phyloP scores from a whole-genome alignment of 108 stramenopile species.

The Epithemia pelagica region DNA sequence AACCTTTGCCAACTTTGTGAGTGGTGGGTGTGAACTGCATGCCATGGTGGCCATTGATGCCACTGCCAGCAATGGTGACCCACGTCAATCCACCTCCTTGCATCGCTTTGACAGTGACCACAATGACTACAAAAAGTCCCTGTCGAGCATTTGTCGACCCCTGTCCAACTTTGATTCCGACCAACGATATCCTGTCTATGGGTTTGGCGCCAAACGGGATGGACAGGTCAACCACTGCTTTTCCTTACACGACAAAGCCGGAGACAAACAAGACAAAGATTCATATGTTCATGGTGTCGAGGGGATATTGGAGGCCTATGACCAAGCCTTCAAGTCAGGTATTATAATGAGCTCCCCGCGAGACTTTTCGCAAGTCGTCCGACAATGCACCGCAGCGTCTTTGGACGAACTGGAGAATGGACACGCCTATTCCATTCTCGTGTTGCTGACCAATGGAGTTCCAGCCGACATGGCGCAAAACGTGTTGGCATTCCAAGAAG shows the following conservation, averaged over 20 bases:
- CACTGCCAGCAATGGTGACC: conserved; percentile 67
- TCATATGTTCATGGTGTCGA: conserved; percentile 57
- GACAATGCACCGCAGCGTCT: no score
- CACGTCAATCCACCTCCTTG: conserved; percentile 33
- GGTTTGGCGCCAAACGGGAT: conserved; percentile 87
- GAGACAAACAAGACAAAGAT: no score
- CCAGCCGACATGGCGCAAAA: conserved; percentile 58
- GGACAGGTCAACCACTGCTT: conserved; percentile 68
- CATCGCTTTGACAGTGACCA: conserved; percentile 33
- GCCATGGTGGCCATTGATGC: conserved; percentile 64
- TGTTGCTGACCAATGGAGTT: conserved; percentile 69
- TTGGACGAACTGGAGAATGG: no score
- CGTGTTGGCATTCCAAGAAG: conserved; percentile 15
- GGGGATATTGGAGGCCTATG: conserved; percentile 73
- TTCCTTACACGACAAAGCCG: conserved; percentile 33
- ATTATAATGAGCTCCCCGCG: conserved; percentile 76
- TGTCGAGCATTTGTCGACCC: conserved; percentile 25
- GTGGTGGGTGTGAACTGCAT: conserved; percentile 31
- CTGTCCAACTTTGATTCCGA: conserved; percentile 59
- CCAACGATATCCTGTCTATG: conserved; percentile 70
- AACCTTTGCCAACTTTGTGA: conserved; percentile 37
- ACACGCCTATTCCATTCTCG: conserved; percentile 51
- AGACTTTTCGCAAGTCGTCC: conserved; percentile 72
- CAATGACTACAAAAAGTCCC: conserved; percentile 46
- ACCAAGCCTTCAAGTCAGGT: conserved; percentile 39